These are phyloP conservation scores for Xylaria acuta DNA, from an alignment of 495 filamentous ascomycete species.

Conservation along the genomic window DNA sequence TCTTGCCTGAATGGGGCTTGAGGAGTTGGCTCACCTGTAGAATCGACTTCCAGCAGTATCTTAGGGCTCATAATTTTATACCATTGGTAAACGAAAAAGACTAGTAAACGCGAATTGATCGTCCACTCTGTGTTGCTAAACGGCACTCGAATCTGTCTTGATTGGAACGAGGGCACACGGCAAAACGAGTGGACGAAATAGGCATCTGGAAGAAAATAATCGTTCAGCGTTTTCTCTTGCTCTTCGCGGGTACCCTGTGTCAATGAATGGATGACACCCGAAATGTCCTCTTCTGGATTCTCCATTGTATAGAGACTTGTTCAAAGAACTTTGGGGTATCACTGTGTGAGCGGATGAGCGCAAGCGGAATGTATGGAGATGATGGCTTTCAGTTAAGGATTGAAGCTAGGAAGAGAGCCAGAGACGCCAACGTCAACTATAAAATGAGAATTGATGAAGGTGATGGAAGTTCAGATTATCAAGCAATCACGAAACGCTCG, in stretches of 20 bases:
- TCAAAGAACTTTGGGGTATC: background rate
- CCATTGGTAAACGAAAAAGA: conserved; percentile 79
- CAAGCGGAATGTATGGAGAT: background rate
- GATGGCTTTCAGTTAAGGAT: background rate
- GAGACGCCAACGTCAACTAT: background rate
- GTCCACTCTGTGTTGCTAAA: conserved; percentile 26
- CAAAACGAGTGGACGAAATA: conserved; percentile 84
- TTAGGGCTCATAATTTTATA: conserved; percentile 82
- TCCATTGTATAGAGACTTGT: conserved; percentile 29
- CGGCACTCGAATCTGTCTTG: conserved; percentile 27
- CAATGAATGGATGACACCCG: conserved; percentile 67
- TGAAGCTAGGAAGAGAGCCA: background rate
- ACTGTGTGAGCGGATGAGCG: background rate
- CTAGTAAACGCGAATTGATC: conserved; percentile 62
- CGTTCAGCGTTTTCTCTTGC: conserved; percentile 67
- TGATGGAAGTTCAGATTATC: background rate
- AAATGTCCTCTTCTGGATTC: conserved; percentile 48
- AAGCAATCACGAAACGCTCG: background rate
- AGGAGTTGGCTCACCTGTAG: conserved; percentile 59
- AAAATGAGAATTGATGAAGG: background rate
- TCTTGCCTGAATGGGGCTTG: background rate
- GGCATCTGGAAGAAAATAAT: conserved; percentile 72
- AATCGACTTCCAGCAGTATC: conserved; percentile 73
- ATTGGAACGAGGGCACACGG: conserved; percentile 65
- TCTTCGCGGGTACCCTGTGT: conserved; percentile 67